Evolutionary conservation across 1,284 basidiomycete species (phyloP).

Genomic region (Sphaerobolus stellatus): DNA sequence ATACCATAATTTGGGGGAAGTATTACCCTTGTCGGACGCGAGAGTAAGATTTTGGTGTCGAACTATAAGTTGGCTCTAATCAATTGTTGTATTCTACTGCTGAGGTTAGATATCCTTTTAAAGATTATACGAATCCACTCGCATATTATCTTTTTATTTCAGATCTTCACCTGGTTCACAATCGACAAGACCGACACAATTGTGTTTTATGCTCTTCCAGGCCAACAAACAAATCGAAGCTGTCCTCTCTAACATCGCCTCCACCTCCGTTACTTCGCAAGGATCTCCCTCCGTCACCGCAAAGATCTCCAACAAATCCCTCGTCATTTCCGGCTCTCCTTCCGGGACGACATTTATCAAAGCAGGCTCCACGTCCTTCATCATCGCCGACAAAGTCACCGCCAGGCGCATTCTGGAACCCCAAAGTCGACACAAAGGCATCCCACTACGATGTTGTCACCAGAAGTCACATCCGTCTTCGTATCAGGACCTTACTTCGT

Average conservation of each 20-base stretch:
- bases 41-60: slow-evolving; percentile 2
- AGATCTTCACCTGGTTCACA: slow-evolving; percentile 40
- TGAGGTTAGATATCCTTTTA: slow-evolving; percentile 12
- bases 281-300: slow-evolving; percentile 16
- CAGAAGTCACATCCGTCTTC: slow-evolving; percentile 38
- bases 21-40: too few species aligned
- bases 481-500: slow-evolving; percentile 59
- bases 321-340: slow-evolving; percentile 35
- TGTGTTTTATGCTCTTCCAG: slow-evolving; percentile 37
- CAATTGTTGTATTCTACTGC: slow-evolving; percentile 8
- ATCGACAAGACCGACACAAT: slow-evolving; percentile 37
- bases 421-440: slow-evolving; percentile 19
- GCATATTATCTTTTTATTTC: slow-evolving; percentile 9
- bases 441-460: slow-evolving; percentile 25
- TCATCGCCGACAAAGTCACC: slow-evolving; percentile 25
- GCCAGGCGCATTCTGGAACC: slow-evolving; percentile 29
- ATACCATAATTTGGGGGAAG: slow-evolving; percentile 52
- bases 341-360: slow-evolving; percentile 35
- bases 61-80: slow-evolving; percentile 13
- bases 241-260: slow-evolving; percentile 26
- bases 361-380: slow-evolving; percentile 32
- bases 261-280: slow-evolving; percentile 15
- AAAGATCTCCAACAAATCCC: slow-evolving; percentile 15
- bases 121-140: neutral
- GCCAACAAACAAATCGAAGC: slow-evolving; percentile 35